Conservation (phyloP, 345 rosid species). For the Jatropha curcas region DNA sequence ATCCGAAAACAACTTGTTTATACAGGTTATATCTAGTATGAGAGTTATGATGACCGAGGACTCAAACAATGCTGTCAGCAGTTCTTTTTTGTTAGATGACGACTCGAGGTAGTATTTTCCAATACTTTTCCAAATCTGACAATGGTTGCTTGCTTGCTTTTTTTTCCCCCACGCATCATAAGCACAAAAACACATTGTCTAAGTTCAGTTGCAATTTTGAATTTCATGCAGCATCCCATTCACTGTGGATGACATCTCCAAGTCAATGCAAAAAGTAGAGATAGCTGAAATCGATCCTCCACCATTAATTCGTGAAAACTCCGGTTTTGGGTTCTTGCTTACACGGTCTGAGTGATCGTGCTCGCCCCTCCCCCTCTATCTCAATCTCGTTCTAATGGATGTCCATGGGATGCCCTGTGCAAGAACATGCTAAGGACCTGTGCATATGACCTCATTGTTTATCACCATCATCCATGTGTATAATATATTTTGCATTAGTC, state of each 20-base stretch:
- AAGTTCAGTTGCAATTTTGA: conserved; percentile 17
- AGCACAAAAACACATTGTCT: background rate
- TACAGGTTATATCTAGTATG: conserved; percentile 89
- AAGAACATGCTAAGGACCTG: background rate
- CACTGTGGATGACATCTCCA: conserved; percentile 96
- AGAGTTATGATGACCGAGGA: conserved; percentile 97
- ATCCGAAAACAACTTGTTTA: conserved; percentile 3
- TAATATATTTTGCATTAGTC: conserved; percentile 24
- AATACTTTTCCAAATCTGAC: background rate
- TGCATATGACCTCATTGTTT: conserved; percentile 18
- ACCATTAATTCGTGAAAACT: conserved; percentile 75
- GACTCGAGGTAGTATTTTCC: conserved; percentile 73
- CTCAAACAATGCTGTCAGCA: conserved; percentile 89
- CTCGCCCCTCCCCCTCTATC: background rate
- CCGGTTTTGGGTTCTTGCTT: conserved; percentile 88
- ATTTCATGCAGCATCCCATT: conserved; percentile 81
- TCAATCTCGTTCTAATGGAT: background rate
- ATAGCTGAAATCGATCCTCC: conserved; percentile 89
- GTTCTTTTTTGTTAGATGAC: conserved; percentile 94
- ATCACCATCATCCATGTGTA: conserved; percentile 38
- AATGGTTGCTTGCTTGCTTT: background rate
- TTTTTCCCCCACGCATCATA: background rate
- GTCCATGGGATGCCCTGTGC: conserved; percentile 4
- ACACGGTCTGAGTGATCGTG: conserved; percentile 68
- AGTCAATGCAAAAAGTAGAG: conserved; percentile 87